Evolutionary conservation across 1,284 basidiomycete genomes (phyloP).

Genomic region (Malassezia cuniculi): DNA sequence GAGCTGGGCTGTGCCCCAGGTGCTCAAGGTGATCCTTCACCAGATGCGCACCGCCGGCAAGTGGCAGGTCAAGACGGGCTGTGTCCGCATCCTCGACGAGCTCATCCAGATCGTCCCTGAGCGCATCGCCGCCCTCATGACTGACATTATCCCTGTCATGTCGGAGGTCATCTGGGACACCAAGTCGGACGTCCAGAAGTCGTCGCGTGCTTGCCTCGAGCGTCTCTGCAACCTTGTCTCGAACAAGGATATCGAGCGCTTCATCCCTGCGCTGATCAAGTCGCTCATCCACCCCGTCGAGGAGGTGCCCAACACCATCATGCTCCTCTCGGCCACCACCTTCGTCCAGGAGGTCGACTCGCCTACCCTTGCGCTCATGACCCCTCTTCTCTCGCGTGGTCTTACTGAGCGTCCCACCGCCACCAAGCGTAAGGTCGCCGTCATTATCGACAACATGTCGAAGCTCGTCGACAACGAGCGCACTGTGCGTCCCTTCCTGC

Average conservation of each 20-base stretch:
- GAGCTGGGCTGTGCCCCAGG: constrained; percentile 71
- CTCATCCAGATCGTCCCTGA: constrained; percentile 70
- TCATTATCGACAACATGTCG: constrained; percentile 46
- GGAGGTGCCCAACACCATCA: constrained; percentile 92
- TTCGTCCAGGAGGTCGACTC: constrained; percentile 99
- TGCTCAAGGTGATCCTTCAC: constrained; percentile 80
- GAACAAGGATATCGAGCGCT: constrained; percentile 92
- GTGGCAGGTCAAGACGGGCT: constrained; percentile 96
- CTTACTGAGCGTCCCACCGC: constrained; percentile 49
- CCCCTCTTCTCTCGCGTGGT: constrained; percentile 90
- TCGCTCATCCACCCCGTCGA: constrained; percentile 97
- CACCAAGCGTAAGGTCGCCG: constrained; percentile 45
- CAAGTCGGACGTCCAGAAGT: constrained; percentile 99
- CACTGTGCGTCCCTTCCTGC: constrained; percentile 44
- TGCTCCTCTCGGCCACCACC: constrained; percentile 93
- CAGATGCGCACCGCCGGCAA: constrained; percentile 94
- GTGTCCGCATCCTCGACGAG: constrained; percentile 72
- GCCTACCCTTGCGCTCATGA: constrained; percentile 96
- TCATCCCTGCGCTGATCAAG: constrained; percentile 77
- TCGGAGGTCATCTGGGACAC: constrained; percentile 98
- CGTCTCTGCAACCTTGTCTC: constrained; percentile 59
- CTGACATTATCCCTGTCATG: constrained; percentile 89
- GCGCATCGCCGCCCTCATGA: constrained; percentile 81
- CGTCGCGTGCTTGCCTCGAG: constrained; percentile 82
- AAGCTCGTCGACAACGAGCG: constrained; percentile 46